A percentile compares a stretch with the other conserved stretches of the same genome.
These are phyloP conservation scores for Arthrobotrys sinensis DNA, from an alignment of 2,329 filamentous ascomycete genomes.

Conservation along the genomic window DNA sequence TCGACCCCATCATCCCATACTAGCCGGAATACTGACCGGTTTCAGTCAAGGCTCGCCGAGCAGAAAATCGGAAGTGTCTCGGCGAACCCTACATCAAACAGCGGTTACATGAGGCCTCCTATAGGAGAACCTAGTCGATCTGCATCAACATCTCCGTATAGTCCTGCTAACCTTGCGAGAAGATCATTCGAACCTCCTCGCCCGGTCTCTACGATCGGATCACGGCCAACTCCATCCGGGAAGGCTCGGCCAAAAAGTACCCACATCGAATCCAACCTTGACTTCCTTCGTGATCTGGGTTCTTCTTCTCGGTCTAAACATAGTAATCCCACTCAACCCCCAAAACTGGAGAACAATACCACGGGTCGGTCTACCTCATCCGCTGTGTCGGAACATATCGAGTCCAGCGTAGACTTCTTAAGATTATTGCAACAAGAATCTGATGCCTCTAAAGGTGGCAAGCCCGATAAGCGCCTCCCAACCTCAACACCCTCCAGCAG, in stretches of 20 bases:
- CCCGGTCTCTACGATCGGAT: constrained; percentile 74
- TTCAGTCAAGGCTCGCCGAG: constrained; percentile 71
- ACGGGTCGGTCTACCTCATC: constrained; percentile 64
- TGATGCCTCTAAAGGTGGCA: constrained; percentile 70
- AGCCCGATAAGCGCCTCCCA: constrained; percentile 72
- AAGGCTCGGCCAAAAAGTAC: constrained; percentile 82
- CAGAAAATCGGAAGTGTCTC: constrained; percentile 59
- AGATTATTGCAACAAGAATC: constrained; percentile 79
- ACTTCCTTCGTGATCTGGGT: constrained; percentile 85
- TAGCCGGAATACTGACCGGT: constrained; percentile 67
- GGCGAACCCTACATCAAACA: constrained; percentile 35
- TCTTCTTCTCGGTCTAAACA: constrained; percentile 68
- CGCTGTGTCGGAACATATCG: constrained; percentile 72
- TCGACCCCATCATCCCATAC: constrained; percentile 63
- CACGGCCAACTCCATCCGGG: constrained; percentile 70
- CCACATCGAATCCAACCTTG: constrained; percentile 85
- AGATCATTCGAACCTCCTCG: constrained; percentile 76
- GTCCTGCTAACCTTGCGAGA: constrained; percentile 80
- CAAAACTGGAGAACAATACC: constrained; percentile 65
- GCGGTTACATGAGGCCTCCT: constrained; percentile 43
- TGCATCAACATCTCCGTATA: constrained; percentile 74
- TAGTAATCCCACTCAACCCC: constrained; percentile 67
- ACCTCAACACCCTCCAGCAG: constrained; percentile 80
- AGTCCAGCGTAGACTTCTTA: constrained; percentile 86
- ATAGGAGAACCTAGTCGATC: constrained; percentile 65